Base-by-base conservation (phyloP, 441 rosid genomes). In the Adansonia gregorii region DNA sequence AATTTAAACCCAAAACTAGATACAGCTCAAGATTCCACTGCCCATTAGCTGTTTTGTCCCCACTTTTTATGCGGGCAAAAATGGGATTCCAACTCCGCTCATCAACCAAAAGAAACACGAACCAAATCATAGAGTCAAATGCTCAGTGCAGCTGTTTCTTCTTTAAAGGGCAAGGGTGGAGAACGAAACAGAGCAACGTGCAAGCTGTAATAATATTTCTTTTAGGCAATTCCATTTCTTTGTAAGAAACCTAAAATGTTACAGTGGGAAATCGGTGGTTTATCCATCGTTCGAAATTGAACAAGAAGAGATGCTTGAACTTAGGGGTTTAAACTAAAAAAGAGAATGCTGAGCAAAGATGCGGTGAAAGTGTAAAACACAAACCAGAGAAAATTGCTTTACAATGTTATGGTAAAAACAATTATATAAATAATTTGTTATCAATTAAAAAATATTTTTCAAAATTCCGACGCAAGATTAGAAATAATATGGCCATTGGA, bases 381-480 rank as follows among this genome's bases (percentile, higher is more conserved):
- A 56, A 5, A 56, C 22, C 19, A 54, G n/a, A 3, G 8, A 54
- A 54, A 54, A 54, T 1, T 54, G 20, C 8, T n/a, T 17, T 17
- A 8, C 27, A 6, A 8, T 56, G 2, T 19, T 24, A 56, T 19
- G 61, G 12, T 11, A 24, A 15, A 56, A 6, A 56, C 19, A 58
- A 17, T 15, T 59, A 59, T 19, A 58, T 59, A 52, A 41, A 45
- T 20, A 19, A 20, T 3, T 74, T 11, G 11, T 60, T 22, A 27
- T 51, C 49, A 65, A 45, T 19, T 41, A 19, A 20, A 8, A 67
- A 3, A 61, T 27, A 61, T 61, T n/a, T 7, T 69, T 51, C 46
- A 51, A 71, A 71, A 15, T 52, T 70, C 74, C 9, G 60, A 71
- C 45, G 31, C 27, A 69, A 70, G 46, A 51, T 52, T 52, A 19